Conservation (phyloP, 129 eudicot genomes). For the Pulicaria dysenterica region DNA sequence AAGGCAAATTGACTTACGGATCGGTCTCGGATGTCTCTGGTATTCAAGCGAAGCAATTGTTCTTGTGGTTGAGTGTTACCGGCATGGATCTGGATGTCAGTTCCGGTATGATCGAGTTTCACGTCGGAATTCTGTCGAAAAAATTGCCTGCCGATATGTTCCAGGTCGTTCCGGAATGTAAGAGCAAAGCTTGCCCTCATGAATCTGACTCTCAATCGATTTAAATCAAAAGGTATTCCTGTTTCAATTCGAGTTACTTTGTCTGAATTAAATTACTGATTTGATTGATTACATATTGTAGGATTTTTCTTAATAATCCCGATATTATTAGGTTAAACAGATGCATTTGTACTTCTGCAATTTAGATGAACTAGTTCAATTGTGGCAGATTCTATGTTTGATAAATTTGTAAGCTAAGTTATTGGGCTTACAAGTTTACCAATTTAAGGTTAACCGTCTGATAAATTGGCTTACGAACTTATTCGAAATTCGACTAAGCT, state of each 20-base stretch:
- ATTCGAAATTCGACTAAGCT: too few relatives aligned
- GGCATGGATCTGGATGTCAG: slow-evolving; percentile 58
- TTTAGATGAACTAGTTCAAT: slow-evolving; percentile 1
- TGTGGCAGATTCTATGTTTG: neutral
- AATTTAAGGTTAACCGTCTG: too few relatives aligned
- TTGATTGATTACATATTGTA: neutral
- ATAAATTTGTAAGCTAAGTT: too few relatives aligned
- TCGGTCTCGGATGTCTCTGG: slow-evolving; percentile 66
- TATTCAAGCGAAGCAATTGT: slow-evolving; percentile 72
- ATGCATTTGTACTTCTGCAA: neutral
- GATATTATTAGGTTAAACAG: neutral
- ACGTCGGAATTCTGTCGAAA: slow-evolving; percentile 68
- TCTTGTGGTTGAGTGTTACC: slow-evolving; percentile 69
- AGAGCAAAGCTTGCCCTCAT: slow-evolving; percentile 39
- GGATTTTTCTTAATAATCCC: neutral
- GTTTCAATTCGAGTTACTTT: neutral
- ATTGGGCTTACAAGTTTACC: too few relatives aligned
- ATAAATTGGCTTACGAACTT: too few relatives aligned
- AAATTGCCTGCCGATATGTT: slow-evolving; percentile 64
- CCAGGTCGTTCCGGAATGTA: slow-evolving; percentile 54
- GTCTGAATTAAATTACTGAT: neutral
- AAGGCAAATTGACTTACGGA: slow-evolving; percentile 65
- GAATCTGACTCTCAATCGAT: slow-evolving; percentile 1
- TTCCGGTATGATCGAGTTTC: slow-evolving; percentile 54
- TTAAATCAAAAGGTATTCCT: slow-evolving; percentile 30